phyloP scores from a whole-genome alignment of 139 green algal genomes.

The Tetraselmis striata region DNA sequence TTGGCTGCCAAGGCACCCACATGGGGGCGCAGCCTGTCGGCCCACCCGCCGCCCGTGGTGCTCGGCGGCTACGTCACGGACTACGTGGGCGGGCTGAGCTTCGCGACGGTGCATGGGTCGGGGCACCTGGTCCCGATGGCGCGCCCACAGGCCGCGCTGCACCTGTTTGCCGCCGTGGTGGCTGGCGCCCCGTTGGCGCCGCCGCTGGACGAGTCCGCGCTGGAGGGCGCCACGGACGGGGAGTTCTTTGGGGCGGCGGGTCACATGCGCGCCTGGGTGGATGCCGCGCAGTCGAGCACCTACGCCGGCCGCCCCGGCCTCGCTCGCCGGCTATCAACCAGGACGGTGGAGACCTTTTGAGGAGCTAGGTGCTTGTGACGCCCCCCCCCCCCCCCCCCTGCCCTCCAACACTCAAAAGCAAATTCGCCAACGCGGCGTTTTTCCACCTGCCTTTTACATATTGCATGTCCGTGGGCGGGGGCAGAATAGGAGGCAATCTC shows the following conservation, averaged over 20 bases:
- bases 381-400: no score
- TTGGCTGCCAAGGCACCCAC: constrained; percentile 10
- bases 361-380: no score
- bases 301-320: no score
- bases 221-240: not conserved
- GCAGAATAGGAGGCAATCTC: no score
- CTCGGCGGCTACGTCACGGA: constrained; percentile 20
- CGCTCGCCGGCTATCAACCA: no score
- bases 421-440: no score
- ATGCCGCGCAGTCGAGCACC: not conserved
- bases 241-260: not conserved
- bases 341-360: no score
- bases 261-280: not conserved
- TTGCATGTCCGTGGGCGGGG: no score
- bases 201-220: not conserved
- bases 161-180: constrained; percentile 15
- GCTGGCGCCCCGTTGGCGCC: constrained; percentile 6
- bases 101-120: constrained; percentile 23
- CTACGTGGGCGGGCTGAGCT: constrained; percentile 18
- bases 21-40: constrained; percentile 11
- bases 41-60: constrained; percentile 3
- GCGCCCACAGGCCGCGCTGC: constrained; percentile 5
- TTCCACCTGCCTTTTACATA: no score
- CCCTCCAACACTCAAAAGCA: no score
- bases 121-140: constrained; percentile 29